A percentile compares a stretch with the other conserved stretches of the same genome.
phyloP scores from a whole-genome alignment of 441 rosid genomes.

The Lepidium campestre region DNA sequence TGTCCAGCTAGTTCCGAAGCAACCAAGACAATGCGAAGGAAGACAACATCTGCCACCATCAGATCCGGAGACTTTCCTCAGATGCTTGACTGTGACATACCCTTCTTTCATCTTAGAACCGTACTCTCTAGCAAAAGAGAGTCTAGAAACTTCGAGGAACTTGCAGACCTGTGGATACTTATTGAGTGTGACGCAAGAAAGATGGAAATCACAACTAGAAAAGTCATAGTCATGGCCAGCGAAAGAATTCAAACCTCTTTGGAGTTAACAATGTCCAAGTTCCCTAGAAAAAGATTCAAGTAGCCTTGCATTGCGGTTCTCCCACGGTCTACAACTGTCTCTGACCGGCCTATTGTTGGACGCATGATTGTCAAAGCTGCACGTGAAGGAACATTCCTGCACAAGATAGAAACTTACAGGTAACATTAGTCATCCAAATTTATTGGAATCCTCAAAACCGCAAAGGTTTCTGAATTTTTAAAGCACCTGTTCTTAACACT shows the following conservation, averaged over 20 bases:
- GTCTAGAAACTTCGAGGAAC: conserved; percentile 68
- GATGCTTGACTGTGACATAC: conserved; percentile 59
- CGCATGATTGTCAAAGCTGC: conserved; percentile 65
- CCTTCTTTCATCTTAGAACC: conserved; percentile 78
- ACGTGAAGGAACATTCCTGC: conserved; percentile 60
- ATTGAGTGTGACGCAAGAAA: conserved; percentile 18
- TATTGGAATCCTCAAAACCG: not conserved
- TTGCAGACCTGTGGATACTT: conserved; percentile 51
- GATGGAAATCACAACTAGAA: not conserved
- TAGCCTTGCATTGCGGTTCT: conserved; percentile 67
- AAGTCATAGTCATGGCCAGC: not conserved
- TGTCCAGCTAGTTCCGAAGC: conserved; percentile 48
- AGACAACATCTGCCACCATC: conserved; percentile 36
- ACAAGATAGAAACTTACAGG: not conserved
- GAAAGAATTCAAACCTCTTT: conserved; percentile 44
- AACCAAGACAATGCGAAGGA: conserved; percentile 37
- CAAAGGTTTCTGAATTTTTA: not conserved
- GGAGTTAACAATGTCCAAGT: conserved; percentile 61
- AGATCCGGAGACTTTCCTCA: conserved; percentile 31
- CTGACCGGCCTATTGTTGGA: conserved; percentile 56
- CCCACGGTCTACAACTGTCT: conserved; percentile 50
- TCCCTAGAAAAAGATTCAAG: conserved; percentile 62
- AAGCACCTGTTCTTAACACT: conserved; percentile 45
- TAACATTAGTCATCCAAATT: not conserved
- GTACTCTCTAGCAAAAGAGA: conserved; percentile 61